A percentile compares a stretch with the other conserved stretches of the same genome.
These are phyloP conservation scores for Cercospora sp. DNA, from an alignment of 2,329 filamentous ascomycete species.

Conservation along the genomic window DNA sequence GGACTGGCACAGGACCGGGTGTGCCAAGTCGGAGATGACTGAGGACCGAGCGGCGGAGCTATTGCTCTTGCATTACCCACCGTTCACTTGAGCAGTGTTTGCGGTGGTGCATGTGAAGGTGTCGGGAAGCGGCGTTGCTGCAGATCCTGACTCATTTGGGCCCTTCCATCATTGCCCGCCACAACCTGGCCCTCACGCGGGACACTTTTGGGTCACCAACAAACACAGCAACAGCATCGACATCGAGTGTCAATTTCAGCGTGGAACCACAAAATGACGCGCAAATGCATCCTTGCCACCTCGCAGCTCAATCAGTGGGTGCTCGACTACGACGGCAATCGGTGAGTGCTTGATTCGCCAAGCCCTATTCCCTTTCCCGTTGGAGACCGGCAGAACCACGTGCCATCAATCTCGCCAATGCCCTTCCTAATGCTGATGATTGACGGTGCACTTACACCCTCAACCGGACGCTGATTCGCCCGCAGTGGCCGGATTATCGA, in stretches of 20 bases:
- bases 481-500: constrained; percentile 59
- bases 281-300: constrained; percentile 46
- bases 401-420: neutral
- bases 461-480: neutral
- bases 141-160: constrained; percentile 9
- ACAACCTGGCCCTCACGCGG: neutral
- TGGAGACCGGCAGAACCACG: neutral
- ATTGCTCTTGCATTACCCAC: neutral
- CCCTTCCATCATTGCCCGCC: neutral
- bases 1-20: neutral
- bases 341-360: constrained; percentile 25
- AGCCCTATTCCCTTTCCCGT: neutral
- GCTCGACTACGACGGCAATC: constrained; percentile 66
- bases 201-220: neutral
- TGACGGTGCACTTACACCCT: no score
- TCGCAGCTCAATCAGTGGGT: constrained; percentile 50
- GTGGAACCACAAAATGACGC: constrained; percentile 29
- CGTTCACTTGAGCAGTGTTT: neutral
- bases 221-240: neutral
- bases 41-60: neutral
- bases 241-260: neutral
- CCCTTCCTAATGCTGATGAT: neutral
- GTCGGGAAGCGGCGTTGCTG: neutral
- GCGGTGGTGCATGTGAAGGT: neutral
- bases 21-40: neutral